Conservation (phyloP, 108 stramenopile species). For the Hondaea fermentalgiana region DNA sequence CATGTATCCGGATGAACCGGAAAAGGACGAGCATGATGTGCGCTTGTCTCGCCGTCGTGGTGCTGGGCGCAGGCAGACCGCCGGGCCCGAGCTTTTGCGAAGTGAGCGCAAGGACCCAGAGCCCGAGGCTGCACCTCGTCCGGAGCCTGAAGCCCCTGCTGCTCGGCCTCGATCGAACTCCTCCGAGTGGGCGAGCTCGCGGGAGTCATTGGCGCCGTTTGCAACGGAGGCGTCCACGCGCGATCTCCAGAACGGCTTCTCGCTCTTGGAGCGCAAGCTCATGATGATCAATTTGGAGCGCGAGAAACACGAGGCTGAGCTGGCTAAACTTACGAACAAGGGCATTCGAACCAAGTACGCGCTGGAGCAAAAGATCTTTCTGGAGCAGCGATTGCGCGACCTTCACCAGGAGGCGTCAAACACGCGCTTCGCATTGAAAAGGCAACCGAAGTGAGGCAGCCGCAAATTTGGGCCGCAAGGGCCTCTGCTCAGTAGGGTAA, state of each 20-base stretch:
- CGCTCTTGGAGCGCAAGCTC: not conserved
- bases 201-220: not conserved
- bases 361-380: not conserved
- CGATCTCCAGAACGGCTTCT: not conserved
- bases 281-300: constrained; percentile 12
- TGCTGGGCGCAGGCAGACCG: not conserved
- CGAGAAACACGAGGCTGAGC: not conserved
- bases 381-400: not conserved
- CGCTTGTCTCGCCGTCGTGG: not conserved
- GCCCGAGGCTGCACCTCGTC: not conserved
- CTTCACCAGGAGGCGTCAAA: not conserved
- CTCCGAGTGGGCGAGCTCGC: not conserved
- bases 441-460: not conserved
- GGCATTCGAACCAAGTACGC: not conserved
- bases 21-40: too few species aligned
- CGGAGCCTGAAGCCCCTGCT: too few species aligned
- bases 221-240: not conserved
- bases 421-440: not conserved
- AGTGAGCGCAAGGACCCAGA: not conserved
- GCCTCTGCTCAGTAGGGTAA: too few species aligned
- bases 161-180: not conserved
- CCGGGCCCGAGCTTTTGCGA: not conserved
- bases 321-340: not conserved
- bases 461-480: too few species aligned
- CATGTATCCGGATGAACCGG: not conserved